Evolutionary conservation across 2,329 filamentous ascomycete genomes (phyloP).

Genomic region (Truncatella angustata): DNA sequence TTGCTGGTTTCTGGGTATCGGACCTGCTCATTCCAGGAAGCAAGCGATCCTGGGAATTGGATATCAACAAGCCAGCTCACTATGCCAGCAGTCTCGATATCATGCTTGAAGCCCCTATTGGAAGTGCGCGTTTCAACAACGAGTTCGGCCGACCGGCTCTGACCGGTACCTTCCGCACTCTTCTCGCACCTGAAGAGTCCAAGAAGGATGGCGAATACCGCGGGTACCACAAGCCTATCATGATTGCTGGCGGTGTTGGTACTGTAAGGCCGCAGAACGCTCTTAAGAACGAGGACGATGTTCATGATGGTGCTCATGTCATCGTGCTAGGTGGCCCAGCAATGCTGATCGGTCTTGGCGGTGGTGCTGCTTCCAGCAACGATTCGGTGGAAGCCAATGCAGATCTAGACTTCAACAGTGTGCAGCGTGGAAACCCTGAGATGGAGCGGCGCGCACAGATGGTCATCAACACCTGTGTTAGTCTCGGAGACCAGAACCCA

Average conservation of each 20-base stretch:
- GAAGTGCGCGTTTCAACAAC: conserved; percentile 94
- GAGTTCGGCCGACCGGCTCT: conserved; percentile 88
- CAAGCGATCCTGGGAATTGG: conserved; percentile 82
- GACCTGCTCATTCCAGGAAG: conserved; percentile 87
- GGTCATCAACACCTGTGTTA: conserved; percentile 92
- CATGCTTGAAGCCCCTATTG: conserved; percentile 95
- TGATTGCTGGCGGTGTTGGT: conserved; percentile 88
- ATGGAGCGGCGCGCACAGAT: conserved; percentile 95
- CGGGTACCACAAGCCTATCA: conserved; percentile 91
- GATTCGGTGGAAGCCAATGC: conserved; percentile 85
- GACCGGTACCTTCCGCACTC: conserved; percentile 85
- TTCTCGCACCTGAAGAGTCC: conserved; percentile 66
- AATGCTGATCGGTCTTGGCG: conserved; percentile 96
- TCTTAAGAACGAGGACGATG: conserved; percentile 75
- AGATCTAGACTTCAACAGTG: conserved; percentile 94
- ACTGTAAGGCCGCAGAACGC: conserved; percentile 90
- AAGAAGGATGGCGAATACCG: conserved; percentile 54
- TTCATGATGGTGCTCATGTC: conserved; percentile 79
- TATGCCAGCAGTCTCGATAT: conserved; percentile 94
- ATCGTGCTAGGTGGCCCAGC: conserved; percentile 91
- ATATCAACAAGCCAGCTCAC: conserved; percentile 85
- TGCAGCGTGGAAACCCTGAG: conserved; percentile 95
- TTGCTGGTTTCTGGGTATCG: conserved; percentile 92
- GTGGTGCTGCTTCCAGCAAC: conserved; percentile 90
- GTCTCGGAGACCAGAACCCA: conserved; percentile 79